A percentile compares a stretch with the other conserved stretches of the same genome.
Conservation (phyloP, 768 basidiomycete species). For the Russula sp. region DNA sequence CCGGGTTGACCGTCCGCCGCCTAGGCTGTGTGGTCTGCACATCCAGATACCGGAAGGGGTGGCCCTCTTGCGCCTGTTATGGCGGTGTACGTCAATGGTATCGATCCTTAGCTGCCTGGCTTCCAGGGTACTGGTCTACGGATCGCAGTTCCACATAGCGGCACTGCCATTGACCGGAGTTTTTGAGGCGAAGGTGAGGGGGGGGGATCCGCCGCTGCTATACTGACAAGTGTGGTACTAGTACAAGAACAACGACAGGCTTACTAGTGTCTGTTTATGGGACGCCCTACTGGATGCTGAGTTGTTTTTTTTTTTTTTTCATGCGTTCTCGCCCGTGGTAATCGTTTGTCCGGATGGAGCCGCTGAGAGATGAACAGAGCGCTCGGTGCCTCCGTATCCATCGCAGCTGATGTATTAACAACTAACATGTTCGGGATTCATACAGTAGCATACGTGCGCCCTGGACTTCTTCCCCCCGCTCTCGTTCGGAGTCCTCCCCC, state of each 20-base stretch:
- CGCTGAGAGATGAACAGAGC: not conserved
- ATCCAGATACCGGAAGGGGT: not conserved
- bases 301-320: too few relatives aligned
- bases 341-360: not conserved
- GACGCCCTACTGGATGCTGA: too few relatives aligned
- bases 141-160: not conserved
- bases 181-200: not conserved
- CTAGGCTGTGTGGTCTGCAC: not conserved
- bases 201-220: too few relatives aligned
- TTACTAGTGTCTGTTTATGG: too few relatives aligned
- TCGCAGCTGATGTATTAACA: not conserved
- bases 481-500: not conserved
- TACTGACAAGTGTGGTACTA: not conserved
- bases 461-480: too few relatives aligned
- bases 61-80: not conserved
- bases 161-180: not conserved
- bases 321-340: not conserved
- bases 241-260: not conserved
- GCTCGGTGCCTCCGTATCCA: not conserved
- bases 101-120: not conserved
- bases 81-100: constrained; percentile 12
- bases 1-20: not conserved
- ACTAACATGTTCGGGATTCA: not conserved
- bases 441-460: not conserved
- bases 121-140: not conserved